Conservation (phyloP, 768 basidiomycete species). For the Lactarius akahatsu region DNA sequence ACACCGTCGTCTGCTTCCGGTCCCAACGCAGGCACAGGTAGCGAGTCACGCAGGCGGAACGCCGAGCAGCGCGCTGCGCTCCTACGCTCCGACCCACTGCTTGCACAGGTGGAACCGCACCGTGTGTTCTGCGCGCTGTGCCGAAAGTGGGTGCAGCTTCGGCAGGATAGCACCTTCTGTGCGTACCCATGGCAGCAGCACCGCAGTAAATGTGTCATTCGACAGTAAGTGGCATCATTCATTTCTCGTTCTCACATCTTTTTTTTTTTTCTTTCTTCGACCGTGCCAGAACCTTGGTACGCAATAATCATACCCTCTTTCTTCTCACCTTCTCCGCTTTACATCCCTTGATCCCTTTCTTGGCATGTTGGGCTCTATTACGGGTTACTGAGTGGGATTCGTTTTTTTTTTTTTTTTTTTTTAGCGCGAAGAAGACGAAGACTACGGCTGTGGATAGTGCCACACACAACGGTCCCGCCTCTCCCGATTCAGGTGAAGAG, state of each 20-base stretch:
- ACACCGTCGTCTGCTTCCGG: conserved; percentile 10
- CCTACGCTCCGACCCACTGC: conserved; percentile 61
- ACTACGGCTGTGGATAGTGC: conserved; percentile 15
- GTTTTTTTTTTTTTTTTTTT: conserved; percentile 15
- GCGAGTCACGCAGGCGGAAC: conserved; percentile 70
- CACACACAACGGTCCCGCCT: conserved; percentile 15
- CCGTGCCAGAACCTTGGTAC: conserved; percentile 1
- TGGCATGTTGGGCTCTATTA: background rate
- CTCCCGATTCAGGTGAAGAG: conserved; percentile 21
- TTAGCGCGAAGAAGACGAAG: conserved; percentile 33
- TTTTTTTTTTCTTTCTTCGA: conserved; percentile 2
- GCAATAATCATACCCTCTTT: background rate
- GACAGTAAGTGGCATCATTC: conserved; percentile 51
- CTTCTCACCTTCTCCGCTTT: conserved; percentile 13
- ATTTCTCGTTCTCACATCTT: conserved; percentile 2
- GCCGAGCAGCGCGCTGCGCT: conserved; percentile 78
- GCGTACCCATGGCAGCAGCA: conserved; percentile 84
- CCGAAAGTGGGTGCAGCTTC: conserved; percentile 78
- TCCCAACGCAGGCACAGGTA: conserved; percentile 14
- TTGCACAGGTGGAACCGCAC: conserved; percentile 65
- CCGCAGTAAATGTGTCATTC: conserved; percentile 68
- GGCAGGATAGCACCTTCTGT: conserved; percentile 77
- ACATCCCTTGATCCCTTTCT: background rate
- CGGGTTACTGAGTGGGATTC: background rate
- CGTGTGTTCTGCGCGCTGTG: conserved; percentile 72